These are phyloP conservation scores for Yarrowia sp. DNA, from an alignment of 805 yeast genomes.

Conservation along the genomic window DNA sequence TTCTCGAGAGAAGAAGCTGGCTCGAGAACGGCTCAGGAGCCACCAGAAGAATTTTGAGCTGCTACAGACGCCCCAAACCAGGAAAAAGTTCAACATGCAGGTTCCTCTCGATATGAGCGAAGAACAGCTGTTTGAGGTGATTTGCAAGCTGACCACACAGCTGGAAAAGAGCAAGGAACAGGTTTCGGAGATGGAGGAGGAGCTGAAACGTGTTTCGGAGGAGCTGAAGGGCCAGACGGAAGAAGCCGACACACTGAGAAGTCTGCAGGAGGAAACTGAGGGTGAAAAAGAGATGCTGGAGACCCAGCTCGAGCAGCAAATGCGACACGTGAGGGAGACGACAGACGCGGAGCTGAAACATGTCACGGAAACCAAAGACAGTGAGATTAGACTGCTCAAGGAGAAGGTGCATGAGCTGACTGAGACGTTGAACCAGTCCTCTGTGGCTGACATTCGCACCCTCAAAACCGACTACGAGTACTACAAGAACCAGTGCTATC, in stretches of 20 bases:
- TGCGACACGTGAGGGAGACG: neutral
- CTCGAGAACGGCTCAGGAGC: neutral
- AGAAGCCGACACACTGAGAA: neutral
- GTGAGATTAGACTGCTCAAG: neutral
- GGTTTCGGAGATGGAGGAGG: neutral
- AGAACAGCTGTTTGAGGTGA: slow-evolving; percentile 1
- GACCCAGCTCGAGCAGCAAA: neutral
- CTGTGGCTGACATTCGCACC: neutral
- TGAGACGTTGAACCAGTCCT: neutral
- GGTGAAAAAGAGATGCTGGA: neutral
- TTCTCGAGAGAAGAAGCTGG: neutral
- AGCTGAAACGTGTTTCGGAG: neutral
- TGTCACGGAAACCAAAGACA: neutral
- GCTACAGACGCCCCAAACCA: neutral
- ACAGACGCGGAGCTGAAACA: neutral
- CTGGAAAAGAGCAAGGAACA: neutral
- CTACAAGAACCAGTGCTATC: slow-evolving; percentile 20
- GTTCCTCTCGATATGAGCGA: neutral
- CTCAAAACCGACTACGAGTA: neutral
- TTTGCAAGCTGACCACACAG: neutral
- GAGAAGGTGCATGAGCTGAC: neutral
- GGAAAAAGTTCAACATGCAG: neutral
- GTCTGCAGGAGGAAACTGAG: neutral
- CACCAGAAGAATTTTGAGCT: neutral
- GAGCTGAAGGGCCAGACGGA: neutral